Evolutionary conservation across 108 stramenopile species (phyloP), one percentile per base, ranked within the genome.

Genomic region (Bacterosira constricta): DNA sequence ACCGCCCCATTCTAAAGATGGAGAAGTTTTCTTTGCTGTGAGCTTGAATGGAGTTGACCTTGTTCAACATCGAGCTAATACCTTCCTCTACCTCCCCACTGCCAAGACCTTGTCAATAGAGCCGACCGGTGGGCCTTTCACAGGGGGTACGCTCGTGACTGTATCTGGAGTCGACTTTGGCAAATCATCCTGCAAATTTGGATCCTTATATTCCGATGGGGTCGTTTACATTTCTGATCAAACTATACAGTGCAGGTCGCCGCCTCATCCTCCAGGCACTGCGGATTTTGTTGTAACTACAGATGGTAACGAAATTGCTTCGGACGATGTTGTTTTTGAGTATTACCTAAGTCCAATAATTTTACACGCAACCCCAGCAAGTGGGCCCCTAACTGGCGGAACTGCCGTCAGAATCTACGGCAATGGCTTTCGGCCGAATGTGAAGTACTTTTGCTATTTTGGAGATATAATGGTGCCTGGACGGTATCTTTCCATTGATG

Each of bases 111-210:
- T 64, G n/a, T 63, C 73, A 10, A 65, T 81, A 10, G 62, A 75
- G 12, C 80, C 80, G 38, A 63, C 6, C 6, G 56, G 60, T 18
- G 74, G 80, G 6, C 62, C 73, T 38, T 63, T 54, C 15, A 69
- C 41, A 8, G 80, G 73, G 8, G 73, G 73, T 5, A 81, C 74
- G 27, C 52, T 75, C 20, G 61, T 81, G 17, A 81, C 80, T 21
- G 54, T 81, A 7, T 63, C 45, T 29, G 77, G 77, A 21, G 20
- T 51, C 0, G 56, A 69, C 31, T 78, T 78, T 52, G 60, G 41
- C 15, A 17, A 65, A 34, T 70, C 63, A 26, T 52, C 29, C 11
- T 78, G 77, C 26, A 51, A 2, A 1, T 78, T 70, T 64, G 77
- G 77, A 44, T 41, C 31, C 13, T 42, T 27, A 21, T 4, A 50